Evolutionary conservation across 2,329 filamentous ascomycete species (phyloP).

Genomic region (Paramyrothecium roridum): DNA sequence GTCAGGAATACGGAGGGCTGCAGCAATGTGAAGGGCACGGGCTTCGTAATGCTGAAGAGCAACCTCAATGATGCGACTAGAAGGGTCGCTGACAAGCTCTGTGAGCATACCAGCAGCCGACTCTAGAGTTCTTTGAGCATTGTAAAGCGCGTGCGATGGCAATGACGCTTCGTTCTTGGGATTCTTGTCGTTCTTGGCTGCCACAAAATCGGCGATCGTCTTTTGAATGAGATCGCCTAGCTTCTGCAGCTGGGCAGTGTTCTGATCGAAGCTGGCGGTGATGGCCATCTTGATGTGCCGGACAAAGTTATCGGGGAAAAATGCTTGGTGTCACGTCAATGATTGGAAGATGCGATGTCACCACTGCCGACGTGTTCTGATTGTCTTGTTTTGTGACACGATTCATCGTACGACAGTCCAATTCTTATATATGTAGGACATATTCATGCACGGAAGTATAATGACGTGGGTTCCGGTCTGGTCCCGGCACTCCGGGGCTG

Average conservation of each 20-base stretch:
- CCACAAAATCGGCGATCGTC: conserved; percentile 6
- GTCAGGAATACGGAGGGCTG: conserved; percentile 27
- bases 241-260: conserved; percentile 7
- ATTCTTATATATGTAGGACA: too few species aligned
- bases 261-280: background rate
- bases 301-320: background rate
- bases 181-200: background rate
- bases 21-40: conserved; percentile 28
- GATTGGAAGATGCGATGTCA: background rate
- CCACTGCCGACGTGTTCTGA: background rate
- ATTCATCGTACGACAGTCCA: background rate
- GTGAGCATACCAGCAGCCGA: conserved; percentile 27
- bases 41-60: conserved; percentile 29
- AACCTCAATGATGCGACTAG: conserved; percentile 25
- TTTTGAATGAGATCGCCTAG: conserved; percentile 13
- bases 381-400: background rate
- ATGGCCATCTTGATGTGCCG: background rate
- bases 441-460: too few species aligned
- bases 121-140: conserved; percentile 26
- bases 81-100: conserved; percentile 28
- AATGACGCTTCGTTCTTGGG: background rate
- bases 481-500: background rate
- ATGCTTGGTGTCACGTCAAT: background rate
- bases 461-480: background rate
- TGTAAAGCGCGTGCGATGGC: conserved; percentile 15